Evolutionary conservation across 2,329 filamentous ascomycete species (phyloP), one percentile per base, ranked within the genome.

Genomic region (Claviceps africana): DNA sequence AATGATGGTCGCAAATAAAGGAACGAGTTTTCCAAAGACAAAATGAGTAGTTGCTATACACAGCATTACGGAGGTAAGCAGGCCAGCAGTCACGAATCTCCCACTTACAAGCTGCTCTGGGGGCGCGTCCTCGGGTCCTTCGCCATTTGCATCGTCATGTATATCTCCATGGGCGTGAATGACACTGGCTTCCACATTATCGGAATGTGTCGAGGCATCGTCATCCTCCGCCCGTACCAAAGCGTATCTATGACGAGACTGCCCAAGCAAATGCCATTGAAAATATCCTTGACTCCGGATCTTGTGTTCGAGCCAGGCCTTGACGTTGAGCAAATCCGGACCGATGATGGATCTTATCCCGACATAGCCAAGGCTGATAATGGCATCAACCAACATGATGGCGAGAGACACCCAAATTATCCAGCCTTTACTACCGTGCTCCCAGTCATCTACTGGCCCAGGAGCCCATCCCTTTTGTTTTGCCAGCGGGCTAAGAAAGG

Each of bases 331-430:
- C 0, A 85, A 56, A 28, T 43, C 11, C 22, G 28, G 31, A 25
- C 15, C 21, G 15, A 33, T 21, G 19, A 54, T 17, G 0, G 87
- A 84, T 3, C 79, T 79, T 2, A 86, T 57, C 1, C 86, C 72
- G 42, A 96, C 77, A 73, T 90, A 89, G 1, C 85, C 81, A 10
- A 98, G 78, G 60, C 86, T 96, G 56, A 97, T 79, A 3, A 98
- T 76, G 0, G 91, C 88, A 67, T 98, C 93, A 22, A 88, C 87
- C 28, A 98, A 76, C 93, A 98, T 98, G 58, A 98, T 96, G 3
- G 93, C 88, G 31, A 98, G 72, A 35, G 88, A 95, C 2, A 95
- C 76, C 93, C 93, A 98, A 0, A 98, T 88, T 55, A 98, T 97
- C 93, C 93, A 98, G 40, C 91, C 93, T 69, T 97, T 96, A 65